phyloP scores from a whole-genome alignment of 2,329 filamentous ascomycete genomes.

The Venturia asperata region DNA sequence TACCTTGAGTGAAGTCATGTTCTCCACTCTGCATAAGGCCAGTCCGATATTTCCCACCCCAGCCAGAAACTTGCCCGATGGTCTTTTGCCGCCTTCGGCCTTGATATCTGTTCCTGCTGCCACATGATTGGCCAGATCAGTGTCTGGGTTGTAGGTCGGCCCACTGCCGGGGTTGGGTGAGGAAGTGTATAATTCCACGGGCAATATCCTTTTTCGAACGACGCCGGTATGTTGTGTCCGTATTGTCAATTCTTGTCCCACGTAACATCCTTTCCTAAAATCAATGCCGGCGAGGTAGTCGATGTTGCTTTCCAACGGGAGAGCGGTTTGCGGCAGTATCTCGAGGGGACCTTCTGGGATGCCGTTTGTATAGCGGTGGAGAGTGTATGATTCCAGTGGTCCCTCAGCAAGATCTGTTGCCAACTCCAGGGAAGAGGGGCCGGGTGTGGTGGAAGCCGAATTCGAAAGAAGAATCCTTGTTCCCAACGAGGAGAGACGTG shows the following conservation, averaged over 20 bases:
- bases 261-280: conserved; percentile 93
- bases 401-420: conserved; percentile 9
- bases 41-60: conserved; percentile 82
- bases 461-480: conserved; percentile 24
- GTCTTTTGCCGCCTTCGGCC: conserved; percentile 49
- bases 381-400: conserved; percentile 52
- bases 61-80: conserved; percentile 71
- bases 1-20: conserved; percentile 75
- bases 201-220: conserved; percentile 81
- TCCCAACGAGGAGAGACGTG: conserved; percentile 13
- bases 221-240: conserved; percentile 91
- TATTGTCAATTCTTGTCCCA: conserved; percentile 94
- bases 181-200: conserved; percentile 62
- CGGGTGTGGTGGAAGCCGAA: conserved; percentile 18
- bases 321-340: conserved; percentile 60
- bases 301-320: conserved; percentile 85
- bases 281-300: conserved; percentile 81
- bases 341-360: conserved; percentile 81
- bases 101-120: conserved; percentile 46
- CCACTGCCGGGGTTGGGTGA: conserved; percentile 44
- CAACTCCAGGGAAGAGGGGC: conserved; percentile 24
- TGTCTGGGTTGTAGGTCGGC: conserved; percentile 30
- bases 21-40: conserved; percentile 77
- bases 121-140: conserved; percentile 26
- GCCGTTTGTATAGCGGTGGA: conserved; percentile 72